Base-by-base conservation (phyloP, 768 basidiomycete genomes). In the Suillus clintonianus region DNA sequence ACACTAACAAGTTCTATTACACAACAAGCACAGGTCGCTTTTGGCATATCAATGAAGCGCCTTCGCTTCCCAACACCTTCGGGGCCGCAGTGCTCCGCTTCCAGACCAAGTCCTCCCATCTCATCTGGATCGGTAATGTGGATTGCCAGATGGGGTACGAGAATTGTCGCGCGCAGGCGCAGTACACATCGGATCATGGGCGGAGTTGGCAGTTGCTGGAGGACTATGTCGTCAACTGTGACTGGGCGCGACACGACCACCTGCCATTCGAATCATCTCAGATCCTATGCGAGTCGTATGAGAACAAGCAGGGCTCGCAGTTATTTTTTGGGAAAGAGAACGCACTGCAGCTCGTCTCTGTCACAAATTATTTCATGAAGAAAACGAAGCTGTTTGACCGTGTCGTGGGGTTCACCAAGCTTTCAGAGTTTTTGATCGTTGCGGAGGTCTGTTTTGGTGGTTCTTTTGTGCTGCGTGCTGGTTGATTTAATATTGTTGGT, bases 331-430 rank as follows among this genome's bases (percentile, higher is more conserved):
- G 66, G 7, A 73, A 76, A 61, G 74, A 76, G 0, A 76, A 92
- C 70, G 86, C 91, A 13, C 71, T 98, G 59, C 85, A 96, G 73
- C 81, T 99, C 50, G 83, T 95, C 27, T 85, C 86, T 14, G 97
- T 97, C 0, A 75, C 81, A 14, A 81, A 88, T 60, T 97, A 86
- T 79, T 98, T 87, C 72, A 66, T 66, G 53, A 86, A 83, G 65
- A 90, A 87, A 80, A 87, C 80, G 66, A 91, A 85, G 72, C 74
- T 97, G 22, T 99, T 99, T 70, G 86, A 93, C 53, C 81, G 87
- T 48, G 89, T 99, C 60, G 94, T 94, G 67, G 97, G 97, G 8
- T 98, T 96, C 79, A 90, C 97, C 1, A 95, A 94, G 78, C 98
- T 99, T 76, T 94, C 94, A 0, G 94, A 99, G 79, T 99, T 92